Percentiles rank a stretch among this genome's conserved stretches.
These are phyloP conservation scores for Didymella pomorum DNA, from an alignment of 2,329 filamentous ascomycete genomes.

Conservation along the genomic window DNA sequence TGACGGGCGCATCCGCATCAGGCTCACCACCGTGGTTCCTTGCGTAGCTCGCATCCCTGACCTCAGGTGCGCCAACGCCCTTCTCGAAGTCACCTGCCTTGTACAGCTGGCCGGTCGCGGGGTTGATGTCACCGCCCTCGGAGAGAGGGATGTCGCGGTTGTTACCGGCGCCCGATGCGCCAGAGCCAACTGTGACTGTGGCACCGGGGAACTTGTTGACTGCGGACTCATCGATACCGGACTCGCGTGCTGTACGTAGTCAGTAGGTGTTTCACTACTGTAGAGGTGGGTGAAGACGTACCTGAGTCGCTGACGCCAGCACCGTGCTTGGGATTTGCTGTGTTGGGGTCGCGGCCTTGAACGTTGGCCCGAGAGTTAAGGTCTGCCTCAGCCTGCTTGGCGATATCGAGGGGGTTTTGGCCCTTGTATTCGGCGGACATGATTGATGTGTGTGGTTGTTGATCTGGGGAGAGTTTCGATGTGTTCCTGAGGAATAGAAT, in stretches of 20 bases:
- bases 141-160: slow-evolving; percentile 58
- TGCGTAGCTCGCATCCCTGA: slow-evolving; percentile 51
- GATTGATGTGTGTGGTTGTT: slow-evolving; percentile 15
- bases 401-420: slow-evolving; percentile 54
- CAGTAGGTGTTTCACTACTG: not conserved
- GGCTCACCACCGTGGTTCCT: slow-evolving; percentile 52
- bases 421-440: slow-evolving; percentile 56
- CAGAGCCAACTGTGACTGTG: slow-evolving; percentile 54
- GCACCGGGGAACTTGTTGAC: slow-evolving; percentile 56
- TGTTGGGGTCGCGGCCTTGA: slow-evolving; percentile 43
- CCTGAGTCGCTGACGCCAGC: slow-evolving; percentile 47
- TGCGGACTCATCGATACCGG: slow-evolving; percentile 57
- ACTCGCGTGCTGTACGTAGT: slow-evolving; percentile 52
- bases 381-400: slow-evolving; percentile 59
- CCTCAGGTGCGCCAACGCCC: slow-evolving; percentile 58
- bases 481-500: not conserved
- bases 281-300: slow-evolving; percentile 30
- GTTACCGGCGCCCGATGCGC: slow-evolving; percentile 55
- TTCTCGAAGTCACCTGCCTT: slow-evolving; percentile 59
- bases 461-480: not conserved
- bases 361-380: slow-evolving; percentile 56
- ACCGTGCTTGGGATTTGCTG: slow-evolving; percentile 11
- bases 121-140: slow-evolving; percentile 57
- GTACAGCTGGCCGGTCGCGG: slow-evolving; percentile 52
- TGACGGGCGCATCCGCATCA: slow-evolving; percentile 52